A percentile compares a stretch with the other conserved stretches of the same genome.
Conservation (phyloP, 2,329 filamentous ascomycete genomes). For the Trichoderma harzianum region DNA sequence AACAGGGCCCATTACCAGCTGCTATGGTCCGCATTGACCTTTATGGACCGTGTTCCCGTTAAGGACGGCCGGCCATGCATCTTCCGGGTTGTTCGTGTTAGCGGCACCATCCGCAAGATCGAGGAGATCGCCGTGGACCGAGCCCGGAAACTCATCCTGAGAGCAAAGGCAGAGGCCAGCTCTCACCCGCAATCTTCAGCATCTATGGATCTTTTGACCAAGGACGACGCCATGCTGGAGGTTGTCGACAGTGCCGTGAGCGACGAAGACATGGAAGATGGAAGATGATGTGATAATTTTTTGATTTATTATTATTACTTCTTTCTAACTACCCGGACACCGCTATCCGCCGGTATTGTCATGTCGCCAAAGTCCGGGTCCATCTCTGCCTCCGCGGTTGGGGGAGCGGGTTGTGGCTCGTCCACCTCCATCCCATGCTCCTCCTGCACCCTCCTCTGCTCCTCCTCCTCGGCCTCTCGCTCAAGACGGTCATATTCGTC, state of each 20-base stretch:
- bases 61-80: constrained; percentile 64
- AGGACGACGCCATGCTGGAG: constrained; percentile 39
- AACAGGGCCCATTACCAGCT: constrained; percentile 79
- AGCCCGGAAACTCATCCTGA: constrained; percentile 68
- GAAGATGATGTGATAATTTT: constrained; percentile 37
- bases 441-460: constrained; percentile 57
- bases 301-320: constrained; percentile 41
- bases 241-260: constrained; percentile 41
- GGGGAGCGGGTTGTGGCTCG: constrained; percentile 23
- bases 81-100: constrained; percentile 80
- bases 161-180: constrained; percentile 49
- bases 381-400: constrained; percentile 26
- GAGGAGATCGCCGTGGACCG: constrained; percentile 85
- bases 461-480: constrained; percentile 70
- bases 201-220: constrained; percentile 23
- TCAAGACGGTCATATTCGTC: constrained; percentile 84
- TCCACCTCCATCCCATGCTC: constrained; percentile 39
- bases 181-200: constrained; percentile 18
- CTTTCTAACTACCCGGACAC: constrained; percentile 69
- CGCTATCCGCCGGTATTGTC: constrained; percentile 54
- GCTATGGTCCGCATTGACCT: constrained; percentile 85
- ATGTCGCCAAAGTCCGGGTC: constrained; percentile 52
- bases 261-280: constrained; percentile 45
- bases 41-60: constrained; percentile 67
- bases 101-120: constrained; percentile 87